Percentiles rank a stretch among this genome's conserved stretches.
Conservation (phyloP, 768 basidiomycete species). For the Lactarius tabidus region DNA sequence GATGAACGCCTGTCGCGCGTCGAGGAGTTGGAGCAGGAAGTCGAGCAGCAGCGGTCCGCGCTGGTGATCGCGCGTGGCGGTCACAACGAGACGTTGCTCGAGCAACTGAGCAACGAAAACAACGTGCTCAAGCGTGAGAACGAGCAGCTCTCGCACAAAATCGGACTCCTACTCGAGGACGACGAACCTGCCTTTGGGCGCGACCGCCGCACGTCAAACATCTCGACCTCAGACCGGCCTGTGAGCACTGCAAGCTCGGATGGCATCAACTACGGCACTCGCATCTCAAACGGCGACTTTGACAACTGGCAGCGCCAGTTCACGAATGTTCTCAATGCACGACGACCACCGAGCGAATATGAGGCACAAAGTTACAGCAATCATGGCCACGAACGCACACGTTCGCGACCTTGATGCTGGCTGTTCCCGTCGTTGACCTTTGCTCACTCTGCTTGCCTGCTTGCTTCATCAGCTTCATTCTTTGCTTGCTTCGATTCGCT, state of each 20-base stretch:
- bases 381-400: constrained; percentile 50
- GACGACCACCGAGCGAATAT: constrained; percentile 68
- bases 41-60: constrained; percentile 70
- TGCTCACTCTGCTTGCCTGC: constrained; percentile 23
- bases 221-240: constrained; percentile 49
- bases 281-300: constrained; percentile 56
- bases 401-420: constrained; percentile 48
- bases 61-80: constrained; percentile 71
- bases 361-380: constrained; percentile 45
- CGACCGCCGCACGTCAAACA: constrained; percentile 55
- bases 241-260: constrained; percentile 80
- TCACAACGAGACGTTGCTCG: constrained; percentile 70
- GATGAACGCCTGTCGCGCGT: constrained; percentile 72
- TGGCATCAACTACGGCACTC: constrained; percentile 67
- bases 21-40: constrained; percentile 76
- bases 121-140: constrained; percentile 76
- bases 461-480: constrained; percentile 21
- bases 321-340: constrained; percentile 71
- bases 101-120: constrained; percentile 83
- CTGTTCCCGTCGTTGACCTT: constrained; percentile 26
- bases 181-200: constrained; percentile 71
- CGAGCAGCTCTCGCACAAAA: constrained; percentile 87
- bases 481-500: constrained; percentile 20
- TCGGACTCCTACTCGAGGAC: constrained; percentile 81
- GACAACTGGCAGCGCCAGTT: constrained; percentile 86